Evolutionary conservation across 345 rosid species (phyloP), one percentile per base, ranked within the genome.

Genomic region (Eucalyptus albens): DNA sequence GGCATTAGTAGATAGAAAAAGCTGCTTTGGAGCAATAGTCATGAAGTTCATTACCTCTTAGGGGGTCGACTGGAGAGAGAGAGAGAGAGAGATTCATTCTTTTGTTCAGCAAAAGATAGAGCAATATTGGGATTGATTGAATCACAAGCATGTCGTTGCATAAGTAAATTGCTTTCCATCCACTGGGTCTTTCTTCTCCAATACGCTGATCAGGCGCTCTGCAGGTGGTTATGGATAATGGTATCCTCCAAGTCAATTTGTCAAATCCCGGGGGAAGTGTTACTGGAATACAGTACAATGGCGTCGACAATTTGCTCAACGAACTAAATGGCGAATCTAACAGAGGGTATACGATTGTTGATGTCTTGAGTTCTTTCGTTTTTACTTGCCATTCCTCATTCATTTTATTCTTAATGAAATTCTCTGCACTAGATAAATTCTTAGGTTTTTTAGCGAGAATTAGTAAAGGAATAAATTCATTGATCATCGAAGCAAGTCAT

Each of bases 201-300:
- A 77, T 40, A 77, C 47, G 47, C 83, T 77, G 83, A 77, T 40
- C 47, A 40, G 24, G 27, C 24, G 47, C 47, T 87, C 51, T 26
- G 87, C 87, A 90, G 91, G 91, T 90, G 88, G 67, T 62, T 24
- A 17, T 90, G 86, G 89, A 88, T 24, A 90, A 90, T 85, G 89
- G 88, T 42, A 81, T 90, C 33, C 72, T 90, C 50, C 89, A 55
- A 69, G 91, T 90, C 44, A 88, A 89, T 22, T 50, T 90, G 50
- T 50, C 88, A 22, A 90, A 88, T 77, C 89, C 91, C 24, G 86
- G 69, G 60, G 91, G 91, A 40, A 88, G 85, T 44, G 86, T 90
- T 15, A 88, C 86, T 15, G 91, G 89, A n/a, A 44, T 90, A 6
- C 86, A 45, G 53, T 88, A 90, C 69, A 31, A 77, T 22, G 89